phyloP scores from a whole-genome alignment of 176 grass and related monocot genomes.

The Lolium perenne region DNA sequence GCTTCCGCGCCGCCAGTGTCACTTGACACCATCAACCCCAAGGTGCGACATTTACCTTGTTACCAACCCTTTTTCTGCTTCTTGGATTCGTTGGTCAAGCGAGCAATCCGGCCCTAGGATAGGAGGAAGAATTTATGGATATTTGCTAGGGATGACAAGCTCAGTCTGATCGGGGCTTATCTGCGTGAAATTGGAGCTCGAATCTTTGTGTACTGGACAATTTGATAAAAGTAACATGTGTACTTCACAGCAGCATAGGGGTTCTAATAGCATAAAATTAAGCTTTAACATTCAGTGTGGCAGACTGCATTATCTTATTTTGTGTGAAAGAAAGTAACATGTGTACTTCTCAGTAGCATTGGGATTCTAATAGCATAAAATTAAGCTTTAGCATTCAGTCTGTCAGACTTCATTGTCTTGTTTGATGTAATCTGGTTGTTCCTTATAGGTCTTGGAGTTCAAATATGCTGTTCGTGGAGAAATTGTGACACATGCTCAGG shows the following conservation, averaged over 20 bases:
- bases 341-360: not conserved
- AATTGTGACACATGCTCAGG: constrained; percentile 93
- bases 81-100: not conserved
- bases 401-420: not conserved
- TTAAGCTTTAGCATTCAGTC: not conserved
- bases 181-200: not conserved
- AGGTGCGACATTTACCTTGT: constrained; percentile 44
- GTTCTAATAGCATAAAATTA: not conserved
- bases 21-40: constrained; percentile 68
- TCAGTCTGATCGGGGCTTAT: not conserved
- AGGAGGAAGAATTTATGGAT: not conserved
- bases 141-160: not conserved
- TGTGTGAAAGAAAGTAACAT: constrained; percentile 12
- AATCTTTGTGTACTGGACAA: not conserved
- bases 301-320: not conserved
- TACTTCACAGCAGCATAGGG: not conserved
- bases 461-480: constrained; percentile 93
- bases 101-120: not conserved
- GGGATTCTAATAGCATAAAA: not conserved
- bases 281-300: not conserved
- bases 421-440: constrained; percentile 23
- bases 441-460: constrained; percentile 79
- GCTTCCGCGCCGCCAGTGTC: constrained; percentile 48
- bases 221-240: not conserved
- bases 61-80: constrained; percentile 3